Conservation (phyloP, 78 protist genomes). For the slime mould (Dictyostelium discoideum) region DNA sequence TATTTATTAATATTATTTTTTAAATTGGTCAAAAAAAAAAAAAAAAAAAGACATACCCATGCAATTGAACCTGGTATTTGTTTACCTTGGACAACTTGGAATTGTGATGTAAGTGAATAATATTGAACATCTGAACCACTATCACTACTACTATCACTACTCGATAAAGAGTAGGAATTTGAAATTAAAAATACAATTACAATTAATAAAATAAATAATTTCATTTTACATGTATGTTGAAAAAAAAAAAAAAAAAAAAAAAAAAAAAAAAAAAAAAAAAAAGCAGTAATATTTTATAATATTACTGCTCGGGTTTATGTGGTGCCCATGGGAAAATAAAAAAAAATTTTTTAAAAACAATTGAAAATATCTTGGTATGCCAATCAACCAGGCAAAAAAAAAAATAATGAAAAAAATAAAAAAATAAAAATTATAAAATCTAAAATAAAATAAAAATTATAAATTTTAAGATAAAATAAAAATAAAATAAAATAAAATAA, state of each 20-base stretch:
- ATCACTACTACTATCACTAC: background rate
- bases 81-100: conserved; percentile 30
- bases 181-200: background rate
- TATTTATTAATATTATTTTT: background rate
- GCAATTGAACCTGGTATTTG: background rate
- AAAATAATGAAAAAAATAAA: too few relatives aligned
- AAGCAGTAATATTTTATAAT: background rate
- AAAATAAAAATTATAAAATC: too few relatives aligned
- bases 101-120: conserved; percentile 12
- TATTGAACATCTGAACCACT: background rate
- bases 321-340: background rate
- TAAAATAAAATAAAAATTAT: too few relatives aligned
- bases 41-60: too few relatives aligned
- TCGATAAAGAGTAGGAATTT: background rate
- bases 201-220: background rate
- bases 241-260: background rate
- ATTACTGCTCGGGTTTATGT: too few relatives aligned
- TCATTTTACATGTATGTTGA: background rate
- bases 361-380: background rate
- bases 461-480: too few relatives aligned
- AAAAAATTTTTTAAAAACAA: too few relatives aligned
- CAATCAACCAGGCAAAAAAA: background rate
- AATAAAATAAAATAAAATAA: too few relatives aligned
- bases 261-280: too few relatives aligned
- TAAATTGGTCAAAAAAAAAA: too few relatives aligned